phyloP scores from a whole-genome alignment of 768 basidiomycete genomes.

The Boletus coccyginus region DNA sequence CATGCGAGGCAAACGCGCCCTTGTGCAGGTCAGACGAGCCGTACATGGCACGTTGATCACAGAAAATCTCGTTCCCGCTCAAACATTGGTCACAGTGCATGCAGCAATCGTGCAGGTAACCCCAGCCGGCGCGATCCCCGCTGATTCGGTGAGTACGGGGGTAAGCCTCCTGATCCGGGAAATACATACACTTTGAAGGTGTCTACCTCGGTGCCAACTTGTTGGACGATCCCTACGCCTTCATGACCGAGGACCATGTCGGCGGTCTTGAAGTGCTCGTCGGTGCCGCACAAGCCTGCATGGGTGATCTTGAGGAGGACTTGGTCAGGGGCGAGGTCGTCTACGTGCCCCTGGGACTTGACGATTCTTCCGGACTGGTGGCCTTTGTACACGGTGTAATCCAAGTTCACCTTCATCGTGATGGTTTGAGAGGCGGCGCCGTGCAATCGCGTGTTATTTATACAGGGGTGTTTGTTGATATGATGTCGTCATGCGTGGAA shows the following conservation, averaged over 20 bases:
- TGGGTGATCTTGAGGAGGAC: slow-evolving; percentile 34
- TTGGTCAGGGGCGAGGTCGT: slow-evolving; percentile 23
- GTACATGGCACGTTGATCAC: slow-evolving; percentile 24
- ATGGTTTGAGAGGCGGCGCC: not conserved
- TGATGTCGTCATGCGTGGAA: slow-evolving; percentile 5
- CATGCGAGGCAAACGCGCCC: slow-evolving; percentile 36
- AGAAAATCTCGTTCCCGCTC: slow-evolving; percentile 32
- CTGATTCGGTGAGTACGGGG: slow-evolving; percentile 7
- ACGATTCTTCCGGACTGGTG: slow-evolving; percentile 17
- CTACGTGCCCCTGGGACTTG: slow-evolving; percentile 12
- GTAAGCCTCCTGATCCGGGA: not conserved
- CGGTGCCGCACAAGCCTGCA: slow-evolving; percentile 39
- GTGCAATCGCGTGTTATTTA: not conserved
- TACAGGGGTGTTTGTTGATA: not conserved
- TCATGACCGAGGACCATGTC: slow-evolving; percentile 42
- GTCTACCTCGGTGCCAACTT: slow-evolving; percentile 30
- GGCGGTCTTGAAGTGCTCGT: slow-evolving; percentile 30
- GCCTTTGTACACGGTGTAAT: slow-evolving; percentile 34
- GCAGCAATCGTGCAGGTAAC: slow-evolving; percentile 33
- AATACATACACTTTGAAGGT: slow-evolving; percentile 34
- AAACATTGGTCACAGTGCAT: slow-evolving; percentile 34
- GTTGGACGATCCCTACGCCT: slow-evolving; percentile 35
- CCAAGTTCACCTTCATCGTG: slow-evolving; percentile 18
- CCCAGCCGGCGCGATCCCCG: slow-evolving; percentile 38
- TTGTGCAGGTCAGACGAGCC: slow-evolving; percentile 27